Evolutionary conservation across 768 basidiomycete species (phyloP).

Genomic region (Hypholoma sublateritium): DNA sequence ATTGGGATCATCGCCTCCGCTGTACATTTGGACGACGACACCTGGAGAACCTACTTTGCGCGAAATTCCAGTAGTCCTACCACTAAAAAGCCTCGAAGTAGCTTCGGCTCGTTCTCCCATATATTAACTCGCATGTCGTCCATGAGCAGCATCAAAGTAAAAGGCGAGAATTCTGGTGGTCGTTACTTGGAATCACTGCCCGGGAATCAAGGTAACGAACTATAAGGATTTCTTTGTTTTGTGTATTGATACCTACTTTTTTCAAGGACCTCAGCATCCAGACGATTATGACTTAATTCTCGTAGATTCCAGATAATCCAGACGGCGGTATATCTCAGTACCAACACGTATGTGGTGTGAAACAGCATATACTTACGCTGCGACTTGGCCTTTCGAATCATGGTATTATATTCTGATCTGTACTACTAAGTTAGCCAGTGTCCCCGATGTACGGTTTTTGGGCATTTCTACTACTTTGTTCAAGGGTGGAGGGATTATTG

Average conservation of each 20-base stretch:
- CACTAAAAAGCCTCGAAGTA: background rate
- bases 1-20: constrained; percentile 1
- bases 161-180: background rate
- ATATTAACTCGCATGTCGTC: background rate
- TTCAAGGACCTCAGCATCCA: background rate
- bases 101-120: background rate
- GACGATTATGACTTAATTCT: background rate
- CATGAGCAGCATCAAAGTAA: background rate
- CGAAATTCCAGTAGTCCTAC: background rate
- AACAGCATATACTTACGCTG: too few relatives aligned
- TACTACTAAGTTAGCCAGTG: too few relatives aligned
- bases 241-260: background rate
- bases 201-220: background rate
- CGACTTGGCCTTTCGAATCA: too few relatives aligned
- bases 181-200: background rate
- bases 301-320: background rate
- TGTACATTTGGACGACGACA: background rate
- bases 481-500: too few relatives aligned
- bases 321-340: too few relatives aligned
- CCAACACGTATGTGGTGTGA: too few relatives aligned
- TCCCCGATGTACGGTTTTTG: too few relatives aligned
- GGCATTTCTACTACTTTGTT: too few relatives aligned
- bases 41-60: constrained; percentile 1
- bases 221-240: background rate
- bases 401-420: too few relatives aligned